Conservation (phyloP, 148 eudicot species). For the Talinum fruticosum region DNA sequence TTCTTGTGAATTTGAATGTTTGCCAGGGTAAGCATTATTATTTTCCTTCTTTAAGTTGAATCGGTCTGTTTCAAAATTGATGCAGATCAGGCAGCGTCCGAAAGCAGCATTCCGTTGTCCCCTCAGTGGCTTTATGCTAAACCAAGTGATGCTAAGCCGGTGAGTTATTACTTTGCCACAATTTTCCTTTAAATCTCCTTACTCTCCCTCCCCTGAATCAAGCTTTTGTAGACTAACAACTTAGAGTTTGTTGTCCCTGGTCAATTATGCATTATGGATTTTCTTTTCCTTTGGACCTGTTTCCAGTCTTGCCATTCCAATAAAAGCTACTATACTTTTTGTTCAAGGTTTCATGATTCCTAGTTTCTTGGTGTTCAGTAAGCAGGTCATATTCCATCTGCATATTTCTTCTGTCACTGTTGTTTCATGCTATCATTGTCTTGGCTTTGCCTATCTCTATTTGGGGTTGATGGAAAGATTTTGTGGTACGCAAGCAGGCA, state of each 20-base stretch:
- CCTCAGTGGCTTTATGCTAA: slow-evolving; percentile 96
- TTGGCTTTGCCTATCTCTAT: background rate
- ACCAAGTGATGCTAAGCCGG: slow-evolving; percentile 70
- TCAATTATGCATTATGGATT: no score
- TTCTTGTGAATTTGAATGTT: background rate
- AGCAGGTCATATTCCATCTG: background rate
- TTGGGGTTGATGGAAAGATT: background rate
- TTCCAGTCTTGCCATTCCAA: background rate
- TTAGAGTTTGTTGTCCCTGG: no score
- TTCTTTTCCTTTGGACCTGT: no score
- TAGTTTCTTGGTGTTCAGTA: background rate
- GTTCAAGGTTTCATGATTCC: background rate
- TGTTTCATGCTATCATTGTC: background rate
- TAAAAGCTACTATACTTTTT: no score
- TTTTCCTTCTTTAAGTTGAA: background rate
- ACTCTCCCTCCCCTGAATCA: background rate
- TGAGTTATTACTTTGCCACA: slow-evolving; percentile 23
- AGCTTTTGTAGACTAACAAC: background rate
- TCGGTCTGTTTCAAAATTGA: slow-evolving; percentile 13
- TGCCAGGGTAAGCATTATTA: background rate
- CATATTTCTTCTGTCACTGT: background rate
- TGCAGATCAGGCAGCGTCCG: slow-evolving; percentile 69
- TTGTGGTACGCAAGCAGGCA: background rate
- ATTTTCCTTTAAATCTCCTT: background rate
- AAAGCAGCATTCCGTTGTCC: slow-evolving; percentile 90